Evolutionary conservation across 2,329 filamentous ascomycete species (phyloP), one percentile per base, ranked within the genome.

Genomic region (Ambrosiella xylebori): DNA sequence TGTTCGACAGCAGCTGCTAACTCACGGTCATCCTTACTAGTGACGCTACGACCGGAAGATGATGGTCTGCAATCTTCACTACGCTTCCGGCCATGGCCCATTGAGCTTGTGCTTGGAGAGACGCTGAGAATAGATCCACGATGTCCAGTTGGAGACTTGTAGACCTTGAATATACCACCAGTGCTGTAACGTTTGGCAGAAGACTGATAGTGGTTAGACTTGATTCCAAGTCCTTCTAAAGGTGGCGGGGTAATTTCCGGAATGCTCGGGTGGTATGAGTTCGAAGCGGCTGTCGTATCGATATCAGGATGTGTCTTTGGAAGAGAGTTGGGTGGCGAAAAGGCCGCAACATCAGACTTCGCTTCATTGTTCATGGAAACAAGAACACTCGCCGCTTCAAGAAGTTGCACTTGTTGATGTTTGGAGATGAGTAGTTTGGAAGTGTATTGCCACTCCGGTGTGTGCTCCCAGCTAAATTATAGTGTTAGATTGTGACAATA

Each of bases 351-450:
- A 52, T 74, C 71, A 51, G 71, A 70, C 51, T 65, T 63, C 57
- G 49, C 19, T 17, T 58, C 54, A 64, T 68, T 71, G 67, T 82
- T 96, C 90, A 98, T 97, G 66, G 83, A 84, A 60, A 97, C 85
- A 63, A 98, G 76, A 56, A 97, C 93, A n/a, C 89, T 95, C 44
- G 93, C 93, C 45, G 93, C 93, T 72, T 98, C 93, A 61, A 98
- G 80, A 61, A 98, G 79, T 71, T 98, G 93, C 57, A 98, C 93
- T 75, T 98, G 93, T 73, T 98, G 93, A 71, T 98, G 93, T 78
- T 98, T 98, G 65, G 91, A 97, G 66, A 98, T 97, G 69, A 97
- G 83, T 68, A 97, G 78, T 74, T 97, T 97, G 65, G 93, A 97
- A 58, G 93, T 98, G 69, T 85, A 85, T 56, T 90, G 87, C 93